phyloP scores from a whole-genome alignment of 2,329 filamentous ascomycete species.

The Myriosclerotinia scirpicola region DNA sequence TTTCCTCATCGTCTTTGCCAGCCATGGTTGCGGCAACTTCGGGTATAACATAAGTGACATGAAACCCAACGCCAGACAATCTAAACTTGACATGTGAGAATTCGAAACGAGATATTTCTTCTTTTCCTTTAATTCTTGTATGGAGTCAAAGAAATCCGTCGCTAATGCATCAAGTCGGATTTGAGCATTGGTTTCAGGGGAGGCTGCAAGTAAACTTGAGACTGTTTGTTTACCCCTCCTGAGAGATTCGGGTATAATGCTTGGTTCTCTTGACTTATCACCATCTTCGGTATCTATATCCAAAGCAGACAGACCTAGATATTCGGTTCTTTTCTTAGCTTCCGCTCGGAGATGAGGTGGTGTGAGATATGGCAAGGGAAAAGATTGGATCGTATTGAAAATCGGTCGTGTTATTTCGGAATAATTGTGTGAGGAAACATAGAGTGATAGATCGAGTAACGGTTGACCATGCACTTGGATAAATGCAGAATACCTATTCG shows the following conservation, averaged over 20 bases:
- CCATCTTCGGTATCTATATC: constrained; percentile 57
- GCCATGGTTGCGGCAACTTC: constrained; percentile 61
- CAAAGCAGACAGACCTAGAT: constrained; percentile 67
- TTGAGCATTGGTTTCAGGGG: constrained; percentile 67
- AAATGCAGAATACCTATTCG: constrained; percentile 61
- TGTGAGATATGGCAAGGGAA: constrained; percentile 85
- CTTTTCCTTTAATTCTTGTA: constrained; percentile 61
- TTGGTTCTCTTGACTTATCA: constrained; percentile 37
- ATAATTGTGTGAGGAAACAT: constrained; percentile 89
- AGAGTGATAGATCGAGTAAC: constrained; percentile 83
- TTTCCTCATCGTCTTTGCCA: constrained; percentile 54
- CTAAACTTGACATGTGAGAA: constrained; percentile 60
- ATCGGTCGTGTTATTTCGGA: constrained; percentile 72
- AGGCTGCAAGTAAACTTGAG: constrained; percentile 57
- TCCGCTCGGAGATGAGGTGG: constrained; percentile 70
- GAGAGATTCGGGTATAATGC: constrained; percentile 41
- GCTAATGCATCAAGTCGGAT: constrained; percentile 77
- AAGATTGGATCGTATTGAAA: constrained; percentile 76
- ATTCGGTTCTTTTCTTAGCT: constrained; percentile 68
- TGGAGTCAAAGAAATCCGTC: constrained; percentile 67
- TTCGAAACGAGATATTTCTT: constrained; percentile 57
- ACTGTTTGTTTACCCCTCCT: constrained; percentile 48
- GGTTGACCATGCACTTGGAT: constrained; percentile 72
- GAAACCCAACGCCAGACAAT: constrained; percentile 81
- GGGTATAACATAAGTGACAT: constrained; percentile 70